Conservation (phyloP, 345 rosid genomes). For the Xanthoceras sorbifolium region DNA sequence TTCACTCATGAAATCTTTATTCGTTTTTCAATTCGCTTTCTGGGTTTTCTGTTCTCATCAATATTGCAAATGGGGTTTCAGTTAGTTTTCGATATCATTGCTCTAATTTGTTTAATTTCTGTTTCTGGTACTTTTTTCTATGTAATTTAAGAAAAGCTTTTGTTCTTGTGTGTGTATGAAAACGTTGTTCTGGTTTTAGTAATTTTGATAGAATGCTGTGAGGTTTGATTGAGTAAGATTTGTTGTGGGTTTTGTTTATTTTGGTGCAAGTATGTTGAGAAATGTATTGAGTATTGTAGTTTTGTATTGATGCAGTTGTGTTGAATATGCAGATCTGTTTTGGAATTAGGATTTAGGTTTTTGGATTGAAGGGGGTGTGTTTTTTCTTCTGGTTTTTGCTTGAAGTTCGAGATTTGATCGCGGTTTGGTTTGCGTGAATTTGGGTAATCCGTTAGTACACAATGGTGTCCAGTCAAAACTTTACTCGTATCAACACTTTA, state of each 20-base stretch:
- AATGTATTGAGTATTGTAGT: neutral
- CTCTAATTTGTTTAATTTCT: conserved; percentile 11
- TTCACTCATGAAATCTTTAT: neutral
- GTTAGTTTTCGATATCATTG: neutral
- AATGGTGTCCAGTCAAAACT: conserved; percentile 39
- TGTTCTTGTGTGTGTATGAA: neutral
- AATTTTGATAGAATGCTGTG: neutral
- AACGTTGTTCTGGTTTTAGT: neutral
- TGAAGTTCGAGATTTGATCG: conserved; percentile 23
- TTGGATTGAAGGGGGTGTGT: conserved; percentile 21
- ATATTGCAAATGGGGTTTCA: conserved; percentile 8
- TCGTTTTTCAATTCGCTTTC: conserved; percentile 7
- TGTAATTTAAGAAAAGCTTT: neutral
- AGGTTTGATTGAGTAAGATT: conserved; percentile 7
- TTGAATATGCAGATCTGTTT: conserved; percentile 22
- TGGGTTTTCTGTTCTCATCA: conserved; percentile 15
- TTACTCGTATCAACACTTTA: conserved; percentile 42
- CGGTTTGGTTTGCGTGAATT: conserved; percentile 13
- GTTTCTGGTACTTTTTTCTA: neutral
- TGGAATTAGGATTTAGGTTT: conserved; percentile 29
- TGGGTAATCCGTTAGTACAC: conserved; percentile 15
- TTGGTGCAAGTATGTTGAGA: neutral
- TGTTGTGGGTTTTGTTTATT: conserved; percentile 6
- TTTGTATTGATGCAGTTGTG: conserved; percentile 22
- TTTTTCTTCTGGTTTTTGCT: conserved; percentile 23